Evolutionary conservation across 495 filamentous ascomycete species (phyloP).

Genomic region (Trichoderma parareesei): DNA sequence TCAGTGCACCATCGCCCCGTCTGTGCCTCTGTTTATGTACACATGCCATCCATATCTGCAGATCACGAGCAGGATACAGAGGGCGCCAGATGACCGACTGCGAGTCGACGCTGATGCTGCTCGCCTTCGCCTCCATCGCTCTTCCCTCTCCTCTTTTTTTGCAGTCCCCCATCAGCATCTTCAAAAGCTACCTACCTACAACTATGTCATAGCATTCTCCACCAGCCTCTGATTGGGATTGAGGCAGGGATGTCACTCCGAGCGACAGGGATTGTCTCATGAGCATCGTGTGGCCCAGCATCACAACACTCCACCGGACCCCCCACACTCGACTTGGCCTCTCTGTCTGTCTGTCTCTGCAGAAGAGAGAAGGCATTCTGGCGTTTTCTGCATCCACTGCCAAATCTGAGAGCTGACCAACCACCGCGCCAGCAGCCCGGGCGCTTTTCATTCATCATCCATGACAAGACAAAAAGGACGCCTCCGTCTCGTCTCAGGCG

Average conservation of each 20-base stretch:
- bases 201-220: conserved; percentile 7
- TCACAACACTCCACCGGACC: not conserved
- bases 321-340: not conserved
- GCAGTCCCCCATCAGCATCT: not conserved
- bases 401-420: conserved; percentile 2
- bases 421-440: not conserved
- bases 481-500: conserved; percentile 6
- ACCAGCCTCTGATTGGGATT: not conserved
- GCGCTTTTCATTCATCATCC: not conserved
- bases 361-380: not conserved
- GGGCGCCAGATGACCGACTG: too few species aligned
- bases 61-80: too few species aligned
- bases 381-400: too few species aligned
- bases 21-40: not conserved
- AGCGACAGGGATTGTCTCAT: conserved; percentile 1
- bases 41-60: not conserved
- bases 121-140: too few species aligned
- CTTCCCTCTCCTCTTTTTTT: not conserved
- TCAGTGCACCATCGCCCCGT: not conserved
- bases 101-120: too few species aligned
- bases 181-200: not conserved
- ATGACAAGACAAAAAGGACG: conserved; percentile 4
- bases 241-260: conserved; percentile 4
- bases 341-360: not conserved
- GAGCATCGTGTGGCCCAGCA: not conserved